These are phyloP conservation scores for Omphalea diandra DNA, from an alignment of 441 rosid genomes.

Conservation along the genomic window DNA sequence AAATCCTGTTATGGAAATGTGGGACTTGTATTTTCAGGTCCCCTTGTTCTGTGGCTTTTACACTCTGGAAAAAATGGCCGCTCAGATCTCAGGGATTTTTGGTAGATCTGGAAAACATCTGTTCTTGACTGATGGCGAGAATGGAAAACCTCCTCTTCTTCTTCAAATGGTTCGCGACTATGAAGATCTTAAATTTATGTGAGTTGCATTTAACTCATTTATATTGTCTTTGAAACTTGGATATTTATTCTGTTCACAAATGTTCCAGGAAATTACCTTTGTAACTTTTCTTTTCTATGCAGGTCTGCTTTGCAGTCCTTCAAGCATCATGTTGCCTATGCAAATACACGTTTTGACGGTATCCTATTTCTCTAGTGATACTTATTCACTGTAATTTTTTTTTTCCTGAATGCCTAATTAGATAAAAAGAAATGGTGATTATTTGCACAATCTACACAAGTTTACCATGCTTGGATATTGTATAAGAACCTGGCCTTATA, in stretches of 20 bases:
- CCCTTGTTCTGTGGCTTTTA: constrained; percentile 66
- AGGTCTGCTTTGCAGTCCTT: constrained; percentile 88
- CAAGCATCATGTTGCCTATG: constrained; percentile 72
- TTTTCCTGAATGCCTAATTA: not conserved
- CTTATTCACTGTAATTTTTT: not conserved
- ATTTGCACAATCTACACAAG: not conserved
- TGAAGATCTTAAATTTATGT: constrained; percentile 79
- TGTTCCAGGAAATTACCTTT: constrained; percentile 6
- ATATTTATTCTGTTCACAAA: constrained; percentile 11
- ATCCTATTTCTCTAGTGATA: constrained; percentile 49
- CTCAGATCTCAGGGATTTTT: constrained; percentile 53
- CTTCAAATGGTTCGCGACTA: constrained; percentile 63
- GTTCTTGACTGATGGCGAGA: constrained; percentile 58
- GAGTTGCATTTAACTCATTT: constrained; percentile 40
- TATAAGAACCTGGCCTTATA: not conserved
- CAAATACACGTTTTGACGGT: constrained; percentile 78
- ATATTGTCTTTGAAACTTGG: constrained; percentile 3
- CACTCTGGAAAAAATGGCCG: constrained; percentile 61
- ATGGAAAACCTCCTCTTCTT: constrained; percentile 76
- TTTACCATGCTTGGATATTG: not conserved
- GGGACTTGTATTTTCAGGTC: constrained; percentile 43
- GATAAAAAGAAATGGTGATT: not conserved
- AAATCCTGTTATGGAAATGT: constrained; percentile 16
- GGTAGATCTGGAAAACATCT: constrained; percentile 90
- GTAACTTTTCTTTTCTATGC: constrained; percentile 30